Evolutionary conservation across 1,284 basidiomycete species (phyloP), one percentile per base, ranked within the genome.

Genomic region (Leccinum subrobustum): DNA sequence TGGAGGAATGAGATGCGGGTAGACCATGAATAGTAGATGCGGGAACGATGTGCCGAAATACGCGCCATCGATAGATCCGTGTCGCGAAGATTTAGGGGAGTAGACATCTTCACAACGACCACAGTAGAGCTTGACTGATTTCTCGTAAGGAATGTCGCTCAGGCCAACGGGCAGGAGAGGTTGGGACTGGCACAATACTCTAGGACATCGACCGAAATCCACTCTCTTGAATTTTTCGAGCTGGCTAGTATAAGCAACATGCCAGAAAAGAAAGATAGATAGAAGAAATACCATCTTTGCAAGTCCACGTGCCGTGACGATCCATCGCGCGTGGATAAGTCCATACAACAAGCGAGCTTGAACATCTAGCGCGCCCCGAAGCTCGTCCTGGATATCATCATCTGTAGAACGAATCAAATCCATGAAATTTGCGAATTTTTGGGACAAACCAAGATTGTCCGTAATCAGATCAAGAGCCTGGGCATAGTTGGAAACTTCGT

Each of bases 1-100:
- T 29, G 87, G 83, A 9, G 95, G 92, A 54, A 96, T 90, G 68
- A 96, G 87, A 58, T 88, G 87, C 0, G 95, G 95, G 74, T 97
- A 96, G 48, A 96, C 93, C 80, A 98, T 92, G 79, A 95, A 95
- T 52, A 98, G 81, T 67, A 98, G 89, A 74, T 97, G 95, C 0
- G 95, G 94, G 79, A 98, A 98, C 1, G 93, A 96, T 0, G 94
- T 96, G 61, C 96, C 95, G 69, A 98, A 98, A 77, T 96, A 98
- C 2, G 96, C 95, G 31, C 95, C 95, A 74, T 98, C 95, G 71
- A 97, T 97, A 35, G 90, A 91, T 52, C 95, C 95, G 75, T 98
- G 95, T 42, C 95, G 85, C 9, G 93, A 95, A 3, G 91, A 93
- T 75, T 98, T 98, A 51, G 95, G 95, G 0, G 91, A 93, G 77